Evolutionary conservation across 805 yeast genomes (phyloP).

Genomic region (Saturnispora kantuleensis): DNA sequence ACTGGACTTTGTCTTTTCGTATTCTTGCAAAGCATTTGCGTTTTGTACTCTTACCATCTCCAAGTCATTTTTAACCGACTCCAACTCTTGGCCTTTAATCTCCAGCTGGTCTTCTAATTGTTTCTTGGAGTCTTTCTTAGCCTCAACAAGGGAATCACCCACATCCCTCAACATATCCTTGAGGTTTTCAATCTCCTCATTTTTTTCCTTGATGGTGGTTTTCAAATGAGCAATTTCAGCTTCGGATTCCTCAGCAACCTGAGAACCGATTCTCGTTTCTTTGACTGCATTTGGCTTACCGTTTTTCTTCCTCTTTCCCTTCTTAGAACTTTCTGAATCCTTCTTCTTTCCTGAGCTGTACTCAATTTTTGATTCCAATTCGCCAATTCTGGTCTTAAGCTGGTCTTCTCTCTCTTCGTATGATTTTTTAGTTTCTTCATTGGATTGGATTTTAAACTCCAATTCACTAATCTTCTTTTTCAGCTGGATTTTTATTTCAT

Average conservation of each 20-base stretch:
- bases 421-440: too few relatives aligned
- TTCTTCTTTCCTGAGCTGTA: not conserved
- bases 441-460: too few relatives aligned
- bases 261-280: slow-evolving; percentile 16
- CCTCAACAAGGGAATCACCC: slow-evolving; percentile 71
- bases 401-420: too few relatives aligned
- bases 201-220: slow-evolving; percentile 30
- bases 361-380: slow-evolving; percentile 9
- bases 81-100: slow-evolving; percentile 7
- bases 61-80: slow-evolving; percentile 14
- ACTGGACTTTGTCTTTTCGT: slow-evolving; percentile 23
- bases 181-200: slow-evolving; percentile 57
- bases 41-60: slow-evolving; percentile 29
- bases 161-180: slow-evolving; percentile 68
- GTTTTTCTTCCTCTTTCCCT: slow-evolving; percentile 14
- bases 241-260: slow-evolving; percentile 17
- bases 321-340: slow-evolving; percentile 8
- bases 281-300: slow-evolving; percentile 10
- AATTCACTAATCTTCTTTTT: too few relatives aligned
- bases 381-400: slow-evolving; percentile 7
- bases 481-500: too few relatives aligned
- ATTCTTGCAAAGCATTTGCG: slow-evolving; percentile 27
- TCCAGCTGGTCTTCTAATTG: slow-evolving; percentile 4
- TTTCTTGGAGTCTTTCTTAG: slow-evolving; percentile 37
- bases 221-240: slow-evolving; percentile 16